Evolutionary conservation across 331 rosid species (phyloP).

Genomic region (Prunus yedoensis): DNA sequence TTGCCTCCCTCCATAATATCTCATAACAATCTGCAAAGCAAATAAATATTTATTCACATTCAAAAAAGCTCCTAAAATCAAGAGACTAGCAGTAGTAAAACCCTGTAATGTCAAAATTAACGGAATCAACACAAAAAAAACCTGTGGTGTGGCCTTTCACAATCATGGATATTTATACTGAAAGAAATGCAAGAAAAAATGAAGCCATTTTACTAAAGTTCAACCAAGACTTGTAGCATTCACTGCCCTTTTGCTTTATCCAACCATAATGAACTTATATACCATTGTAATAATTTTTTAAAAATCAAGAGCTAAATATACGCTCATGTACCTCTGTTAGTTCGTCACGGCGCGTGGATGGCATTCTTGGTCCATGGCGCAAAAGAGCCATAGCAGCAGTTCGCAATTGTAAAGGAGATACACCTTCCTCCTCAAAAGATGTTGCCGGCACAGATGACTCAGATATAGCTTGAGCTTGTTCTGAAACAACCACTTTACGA

Average conservation of each 20-base stretch:
- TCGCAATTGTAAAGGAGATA: constrained; percentile 84
- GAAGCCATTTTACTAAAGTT: background rate
- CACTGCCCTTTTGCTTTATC: background rate
- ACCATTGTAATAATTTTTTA: background rate
- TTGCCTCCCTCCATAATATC: constrained; percentile 82
- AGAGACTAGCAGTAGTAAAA: background rate
- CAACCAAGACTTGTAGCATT: background rate
- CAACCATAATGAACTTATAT: background rate
- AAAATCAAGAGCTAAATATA: background rate
- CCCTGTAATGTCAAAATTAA: background rate
- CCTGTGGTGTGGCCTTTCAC: background rate
- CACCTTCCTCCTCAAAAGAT: constrained; percentile 60
- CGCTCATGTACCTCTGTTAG: constrained; percentile 57
- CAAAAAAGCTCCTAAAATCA: background rate
- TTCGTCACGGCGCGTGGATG: constrained; percentile 68
- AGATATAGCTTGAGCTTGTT: constrained; percentile 30
- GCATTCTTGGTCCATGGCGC: constrained; percentile 93
- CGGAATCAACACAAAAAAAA: background rate
- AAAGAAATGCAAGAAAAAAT: background rate
- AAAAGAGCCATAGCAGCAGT: constrained; percentile 94
- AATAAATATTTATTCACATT: background rate
- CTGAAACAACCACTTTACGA: constrained; percentile 60
- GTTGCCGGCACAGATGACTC: constrained; percentile 34
- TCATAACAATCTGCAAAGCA: constrained; percentile 63
- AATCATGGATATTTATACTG: background rate